These are phyloP conservation scores for Magnusiomyces magnusii DNA, from an alignment of 1,139 yeast genomes.

Conservation along the genomic window DNA sequence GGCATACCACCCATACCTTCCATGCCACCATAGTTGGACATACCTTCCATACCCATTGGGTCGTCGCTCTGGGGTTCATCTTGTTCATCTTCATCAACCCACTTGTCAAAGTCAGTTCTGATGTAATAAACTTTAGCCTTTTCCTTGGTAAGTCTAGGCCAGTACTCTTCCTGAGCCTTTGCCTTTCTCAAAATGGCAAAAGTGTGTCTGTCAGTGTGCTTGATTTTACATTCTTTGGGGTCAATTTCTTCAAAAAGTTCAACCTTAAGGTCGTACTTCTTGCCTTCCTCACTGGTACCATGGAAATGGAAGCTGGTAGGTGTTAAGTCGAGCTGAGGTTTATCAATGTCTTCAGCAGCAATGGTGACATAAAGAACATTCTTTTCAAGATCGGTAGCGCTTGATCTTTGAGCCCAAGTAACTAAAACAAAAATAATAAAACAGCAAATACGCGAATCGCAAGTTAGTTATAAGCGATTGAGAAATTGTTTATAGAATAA, in stretches of 20 bases:
- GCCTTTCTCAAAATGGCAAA: conserved; percentile 67
- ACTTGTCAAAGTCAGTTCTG: conserved; percentile 92
- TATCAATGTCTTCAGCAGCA: conserved; percentile 60
- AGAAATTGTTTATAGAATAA: not conserved
- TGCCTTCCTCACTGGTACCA: conserved; percentile 34
- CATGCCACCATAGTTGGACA: conserved; percentile 16
- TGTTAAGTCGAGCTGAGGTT: conserved; percentile 57
- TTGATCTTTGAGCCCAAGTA: conserved; percentile 96
- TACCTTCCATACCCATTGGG: conserved; percentile 21
- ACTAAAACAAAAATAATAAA: conserved; percentile 36
- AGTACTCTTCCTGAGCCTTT: conserved; percentile 59
- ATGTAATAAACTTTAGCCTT: conserved; percentile 63
- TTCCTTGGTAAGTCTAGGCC: conserved; percentile 86
- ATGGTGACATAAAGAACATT: conserved; percentile 72
- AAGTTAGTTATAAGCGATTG: not conserved
- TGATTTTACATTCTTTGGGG: conserved; percentile 51
- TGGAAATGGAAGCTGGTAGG: conserved; percentile 49
- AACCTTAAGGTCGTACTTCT: conserved; percentile 50
- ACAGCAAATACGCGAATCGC: not conserved
- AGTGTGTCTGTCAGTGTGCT: conserved; percentile 65
- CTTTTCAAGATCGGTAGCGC: conserved; percentile 57
- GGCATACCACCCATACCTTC: conserved; percentile 2
- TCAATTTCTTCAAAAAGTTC: conserved; percentile 71
- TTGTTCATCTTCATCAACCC: conserved; percentile 97
- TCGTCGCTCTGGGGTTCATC: conserved; percentile 40